Percentiles rank a stretch among this genome's conserved stretches.
Conservation (phyloP, 2,329 filamentous ascomycete species). For the Fusarium illudens region DNA sequence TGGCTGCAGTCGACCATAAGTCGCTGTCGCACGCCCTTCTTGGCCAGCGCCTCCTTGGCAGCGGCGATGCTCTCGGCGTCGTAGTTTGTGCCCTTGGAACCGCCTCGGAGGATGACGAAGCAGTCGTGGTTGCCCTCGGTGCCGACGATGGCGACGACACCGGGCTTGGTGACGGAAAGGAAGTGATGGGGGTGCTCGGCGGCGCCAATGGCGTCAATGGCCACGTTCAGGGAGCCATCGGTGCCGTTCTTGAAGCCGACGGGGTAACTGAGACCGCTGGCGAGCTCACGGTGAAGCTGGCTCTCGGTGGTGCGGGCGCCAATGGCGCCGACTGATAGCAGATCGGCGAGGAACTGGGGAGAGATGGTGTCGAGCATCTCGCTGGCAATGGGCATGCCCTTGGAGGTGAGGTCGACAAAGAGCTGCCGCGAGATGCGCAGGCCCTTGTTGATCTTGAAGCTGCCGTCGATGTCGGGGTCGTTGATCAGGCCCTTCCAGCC, state of each 20-base stretch:
- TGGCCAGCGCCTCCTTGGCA: slow-evolving; percentile 79
- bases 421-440: slow-evolving; percentile 85
- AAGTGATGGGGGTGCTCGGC: slow-evolving; percentile 95
- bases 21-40: slow-evolving; percentile 76
- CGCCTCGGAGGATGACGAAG: slow-evolving; percentile 94
- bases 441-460: slow-evolving; percentile 99
- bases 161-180: slow-evolving; percentile 95
- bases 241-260: slow-evolving; percentile 99
- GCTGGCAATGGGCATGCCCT: slow-evolving; percentile 94
- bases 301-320: slow-evolving; percentile 97
- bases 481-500: slow-evolving; percentile 99
- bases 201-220: slow-evolving; percentile 94
- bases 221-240: slow-evolving; percentile 86
- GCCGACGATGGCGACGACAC: slow-evolving; percentile 92
- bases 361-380: slow-evolving; percentile 99
- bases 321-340: slow-evolving; percentile 90
- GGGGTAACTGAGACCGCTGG: slow-evolving; percentile 93
- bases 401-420: slow-evolving; percentile 89
- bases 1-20: slow-evolving; percentile 99
- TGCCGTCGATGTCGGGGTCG: slow-evolving; percentile 97
- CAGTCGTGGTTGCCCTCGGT: slow-evolving; percentile 96
- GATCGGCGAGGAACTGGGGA: slow-evolving; percentile 93
- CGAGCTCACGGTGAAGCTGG: slow-evolving; percentile 93
- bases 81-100: slow-evolving; percentile 93
- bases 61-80: slow-evolving; percentile 84